Base-by-base conservation (phyloP, 768 basidiomycete genomes). In the Chiua virens region DNA sequence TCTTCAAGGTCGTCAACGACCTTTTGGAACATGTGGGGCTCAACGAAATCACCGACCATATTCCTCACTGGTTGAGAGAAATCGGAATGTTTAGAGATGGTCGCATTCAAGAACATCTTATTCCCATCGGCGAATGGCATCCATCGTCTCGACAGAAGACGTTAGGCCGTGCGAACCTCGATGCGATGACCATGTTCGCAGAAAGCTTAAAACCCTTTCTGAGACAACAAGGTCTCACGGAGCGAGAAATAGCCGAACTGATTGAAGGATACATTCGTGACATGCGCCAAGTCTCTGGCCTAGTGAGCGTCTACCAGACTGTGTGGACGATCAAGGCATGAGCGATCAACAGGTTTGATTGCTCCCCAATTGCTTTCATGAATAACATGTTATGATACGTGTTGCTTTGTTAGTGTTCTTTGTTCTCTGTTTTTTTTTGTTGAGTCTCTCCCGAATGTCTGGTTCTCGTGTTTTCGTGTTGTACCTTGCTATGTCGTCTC, bases 81-180 rank as follows among this genome's bases (percentile, higher is more conserved):
- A 72, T 70, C 2, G 71, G 69, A 1, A 55, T 54, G 13, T 88
- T 86, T 61, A 61, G 52, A 1, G 68, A 74, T 18, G 72, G 81
- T 49, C 62, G 68, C 5, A 36, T 69, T 8, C 59, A 61, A 27
- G 49, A 54, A 3, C 62, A 71, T 52, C 56, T 67, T 62, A 72
- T 87, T 51, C 85, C 85, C 9, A 71, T 88, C 21, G 87, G 86
- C 5, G 65, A 69, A 9, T 85, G 82, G 85, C 72, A 68, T 42
- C 32, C 42, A 1, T 71, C 79, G 44, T 57, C 68, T 3, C 57
- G 44, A 25, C 52, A 72, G 59, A 65, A 54, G 53, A 36, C 44
- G 11, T 58, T 85, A 2, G 86, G 85, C 1, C 64, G 54, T 27
- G 66, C 57, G 2, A 76, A 76, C 57, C 71, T 77, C 25, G 64